These are phyloP conservation scores for Cercospora citrullina DNA, from an alignment of 2,329 filamentous ascomycete genomes.

Conservation along the genomic window DNA sequence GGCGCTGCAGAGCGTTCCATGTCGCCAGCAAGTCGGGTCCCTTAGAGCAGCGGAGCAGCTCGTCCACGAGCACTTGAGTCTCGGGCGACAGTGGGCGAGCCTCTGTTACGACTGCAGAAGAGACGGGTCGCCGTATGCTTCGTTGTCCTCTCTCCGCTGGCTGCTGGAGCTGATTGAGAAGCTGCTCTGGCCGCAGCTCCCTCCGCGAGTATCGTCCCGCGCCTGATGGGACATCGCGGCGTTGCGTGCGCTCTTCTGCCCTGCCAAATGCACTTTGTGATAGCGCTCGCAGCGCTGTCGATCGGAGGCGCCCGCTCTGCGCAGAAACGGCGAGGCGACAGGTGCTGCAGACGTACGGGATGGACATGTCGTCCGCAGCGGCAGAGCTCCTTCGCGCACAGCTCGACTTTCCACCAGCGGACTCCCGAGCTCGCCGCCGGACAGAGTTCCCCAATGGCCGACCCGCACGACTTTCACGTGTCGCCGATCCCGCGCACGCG, in stretches of 20 bases:
- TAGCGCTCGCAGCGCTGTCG: background rate
- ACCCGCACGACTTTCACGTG: background rate
- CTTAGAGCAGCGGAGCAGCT: background rate
- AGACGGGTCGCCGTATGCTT: background rate
- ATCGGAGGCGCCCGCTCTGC: background rate
- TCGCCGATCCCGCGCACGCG: background rate
- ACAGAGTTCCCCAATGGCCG: background rate
- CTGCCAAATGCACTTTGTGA: background rate
- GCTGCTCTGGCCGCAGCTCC: slow-evolving; percentile 26
- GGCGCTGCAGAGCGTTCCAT: slow-evolving; percentile 18
- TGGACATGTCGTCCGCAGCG: slow-evolving; percentile 4
- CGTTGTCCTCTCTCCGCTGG: background rate
- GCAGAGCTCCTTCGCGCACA: background rate
- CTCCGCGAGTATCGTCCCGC: slow-evolving; percentile 28
- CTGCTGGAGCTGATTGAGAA: slow-evolving; percentile 23
- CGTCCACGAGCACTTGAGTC: background rate
- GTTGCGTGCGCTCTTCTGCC: background rate
- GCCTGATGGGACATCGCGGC: background rate
- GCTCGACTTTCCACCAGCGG: background rate
- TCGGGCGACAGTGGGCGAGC: background rate
- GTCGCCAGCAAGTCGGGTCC: slow-evolving; percentile 4
- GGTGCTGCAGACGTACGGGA: slow-evolving; percentile 14
- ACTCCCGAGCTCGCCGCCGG: slow-evolving; percentile 4
- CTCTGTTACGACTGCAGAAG: background rate
- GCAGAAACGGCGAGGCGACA: slow-evolving; percentile 7